phyloP scores from a whole-genome alignment of 2,329 filamentous ascomycete species.

The Tympanopsis confertula region DNA sequence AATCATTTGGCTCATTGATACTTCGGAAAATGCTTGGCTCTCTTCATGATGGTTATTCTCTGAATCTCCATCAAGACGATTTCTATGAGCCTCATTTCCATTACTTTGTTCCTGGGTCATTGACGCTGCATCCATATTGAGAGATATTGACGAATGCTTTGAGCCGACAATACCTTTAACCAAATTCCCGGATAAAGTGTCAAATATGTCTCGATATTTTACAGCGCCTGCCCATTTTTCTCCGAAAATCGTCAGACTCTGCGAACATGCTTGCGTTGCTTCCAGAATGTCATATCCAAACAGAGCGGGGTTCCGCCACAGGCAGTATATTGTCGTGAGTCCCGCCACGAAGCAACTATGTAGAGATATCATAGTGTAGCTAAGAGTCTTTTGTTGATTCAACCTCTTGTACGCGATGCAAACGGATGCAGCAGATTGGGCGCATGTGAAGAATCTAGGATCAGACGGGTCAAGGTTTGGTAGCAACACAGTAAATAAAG shows the following conservation, averaged over 20 bases:
- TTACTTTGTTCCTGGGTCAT: too few relatives aligned
- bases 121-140: too few relatives aligned
- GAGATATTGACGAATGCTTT: conserved; percentile 10
- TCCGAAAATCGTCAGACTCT: conserved; percentile 14
- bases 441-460: conserved; percentile 8
- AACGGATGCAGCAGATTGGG: conserved; percentile 10
- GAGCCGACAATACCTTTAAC: too few relatives aligned
- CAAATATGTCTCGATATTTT: conserved; percentile 16
- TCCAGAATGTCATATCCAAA: conserved; percentile 13
- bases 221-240: conserved; percentile 14
- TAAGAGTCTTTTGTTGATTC: conserved; percentile 14
- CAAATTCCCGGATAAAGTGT: conserved; percentile 8
- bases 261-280: conserved; percentile 12
- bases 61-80: too few relatives aligned
- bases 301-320: conserved; percentile 11
- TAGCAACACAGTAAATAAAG: conserved; percentile 11
- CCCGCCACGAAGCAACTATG: conserved; percentile 17
- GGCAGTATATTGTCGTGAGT: conserved; percentile 14
- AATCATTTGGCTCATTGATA: conserved; percentile 5
- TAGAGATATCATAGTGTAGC: conserved; percentile 15
- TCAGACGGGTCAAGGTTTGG: conserved; percentile 10
- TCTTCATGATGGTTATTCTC: too few relatives aligned
- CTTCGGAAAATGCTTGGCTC: too few relatives aligned
- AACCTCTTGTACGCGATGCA: conserved; percentile 16
- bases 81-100: too few relatives aligned